Percentiles rank a stretch among this genome's conserved stretches.
Conservation (phyloP, 2,329 filamentous ascomycete genomes). For the Aspergillus piperis region DNA sequence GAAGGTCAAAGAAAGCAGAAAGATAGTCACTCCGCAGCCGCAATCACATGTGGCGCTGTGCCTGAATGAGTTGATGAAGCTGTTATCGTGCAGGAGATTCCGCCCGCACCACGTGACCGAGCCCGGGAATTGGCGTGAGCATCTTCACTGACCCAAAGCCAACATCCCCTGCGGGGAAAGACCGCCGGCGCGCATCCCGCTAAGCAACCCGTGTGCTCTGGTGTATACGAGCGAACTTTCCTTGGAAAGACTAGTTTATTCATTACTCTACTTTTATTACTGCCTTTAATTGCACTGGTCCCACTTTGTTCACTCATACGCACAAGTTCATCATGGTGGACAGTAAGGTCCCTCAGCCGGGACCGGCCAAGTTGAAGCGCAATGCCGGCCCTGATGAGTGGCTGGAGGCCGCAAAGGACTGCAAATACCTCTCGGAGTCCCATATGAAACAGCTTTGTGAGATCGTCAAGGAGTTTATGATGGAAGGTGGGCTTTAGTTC, state of each 20-base stretch:
- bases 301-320: background rate
- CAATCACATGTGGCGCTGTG: background rate
- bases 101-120: background rate
- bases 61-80: background rate
- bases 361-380: slow-evolving; percentile 79
- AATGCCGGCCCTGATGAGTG: slow-evolving; percentile 92
- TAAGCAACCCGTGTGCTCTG: slow-evolving; percentile 3
- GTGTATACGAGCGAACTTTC: background rate
- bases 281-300: background rate
- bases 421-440: slow-evolving; percentile 91
- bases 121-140: background rate
- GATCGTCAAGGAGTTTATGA: slow-evolving; percentile 97
- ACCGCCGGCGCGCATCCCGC: background rate
- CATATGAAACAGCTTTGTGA: slow-evolving; percentile 99
- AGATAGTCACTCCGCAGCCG: background rate
- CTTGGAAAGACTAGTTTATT: background rate
- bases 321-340: slow-evolving; percentile 38
- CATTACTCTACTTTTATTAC: background rate
- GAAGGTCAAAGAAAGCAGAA: background rate
- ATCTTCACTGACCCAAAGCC: background rate
- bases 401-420: slow-evolving; percentile 94
- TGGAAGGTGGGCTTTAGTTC: slow-evolving; percentile 71
- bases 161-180: slow-evolving; percentile 9
- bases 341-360: slow-evolving; percentile 77
- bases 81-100: background rate